phyloP scores from a whole-genome alignment of 1,284 basidiomycete species.

The Sparassis latifolia region DNA sequence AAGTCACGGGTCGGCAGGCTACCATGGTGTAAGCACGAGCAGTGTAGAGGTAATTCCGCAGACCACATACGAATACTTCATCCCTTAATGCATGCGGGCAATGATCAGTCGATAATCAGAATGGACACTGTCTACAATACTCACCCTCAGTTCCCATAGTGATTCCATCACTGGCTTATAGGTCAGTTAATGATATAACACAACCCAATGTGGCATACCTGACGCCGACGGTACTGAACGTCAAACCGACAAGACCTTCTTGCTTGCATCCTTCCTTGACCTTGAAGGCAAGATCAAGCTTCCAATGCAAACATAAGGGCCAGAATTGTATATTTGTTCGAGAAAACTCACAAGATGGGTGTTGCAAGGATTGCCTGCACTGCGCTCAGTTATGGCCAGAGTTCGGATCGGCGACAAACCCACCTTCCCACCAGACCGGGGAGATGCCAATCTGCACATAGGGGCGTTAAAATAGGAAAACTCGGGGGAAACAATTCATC shows the following conservation, averaged over 20 bases:
- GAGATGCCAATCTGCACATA: conserved; percentile 69
- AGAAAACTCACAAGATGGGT: conserved; percentile 55
- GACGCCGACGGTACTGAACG: conserved; percentile 77
- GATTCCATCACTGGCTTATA: conserved; percentile 57
- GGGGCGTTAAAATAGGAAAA: background rate
- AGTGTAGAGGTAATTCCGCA: conserved; percentile 2
- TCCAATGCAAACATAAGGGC: background rate
- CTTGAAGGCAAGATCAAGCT: conserved; percentile 72
- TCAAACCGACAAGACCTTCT: conserved; percentile 70
- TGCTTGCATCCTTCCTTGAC: conserved; percentile 74
- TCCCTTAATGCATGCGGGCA: conserved; percentile 38
- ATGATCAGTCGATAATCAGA: background rate
- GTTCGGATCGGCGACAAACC: conserved; percentile 12
- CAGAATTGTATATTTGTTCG: background rate
- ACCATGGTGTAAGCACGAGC: conserved; percentile 4
- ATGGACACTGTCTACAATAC: conserved; percentile 8
- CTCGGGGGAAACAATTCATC: conserved; percentile 3
- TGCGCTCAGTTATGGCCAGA: background rate
- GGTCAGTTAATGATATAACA: background rate
- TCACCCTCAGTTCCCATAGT: conserved; percentile 80
- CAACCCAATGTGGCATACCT: conserved; percentile 37
- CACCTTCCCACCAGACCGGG: conserved; percentile 85
- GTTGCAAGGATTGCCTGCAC: conserved; percentile 77
- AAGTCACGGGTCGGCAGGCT: conserved; percentile 85
- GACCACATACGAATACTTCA: conserved; percentile 67